Evolutionary conservation across 2,329 filamentous ascomycete species (phyloP), one percentile per base, ranked within the genome.

Genomic region (Xylaria sp.): DNA sequence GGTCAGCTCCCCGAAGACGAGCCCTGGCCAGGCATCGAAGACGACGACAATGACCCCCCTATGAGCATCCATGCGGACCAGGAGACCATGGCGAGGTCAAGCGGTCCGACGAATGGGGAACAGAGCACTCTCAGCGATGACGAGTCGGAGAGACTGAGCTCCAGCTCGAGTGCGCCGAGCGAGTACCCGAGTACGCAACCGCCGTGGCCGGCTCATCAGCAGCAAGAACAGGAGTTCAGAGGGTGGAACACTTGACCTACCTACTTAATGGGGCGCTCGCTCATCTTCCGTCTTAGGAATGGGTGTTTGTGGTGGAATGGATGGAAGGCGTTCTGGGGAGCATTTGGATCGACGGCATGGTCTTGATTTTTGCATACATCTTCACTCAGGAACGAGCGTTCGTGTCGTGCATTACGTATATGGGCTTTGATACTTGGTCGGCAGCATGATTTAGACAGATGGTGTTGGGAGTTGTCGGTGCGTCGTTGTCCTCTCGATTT

Each of bases 1-100:
- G 66, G 66, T 8, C 67, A 68, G 30, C 56, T 70, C 60, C 65
- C 50, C 0, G 81, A 84, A 66, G 83, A 85, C 61, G 79, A 84
- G 60, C 77, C 78, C 1, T 83, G 82, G 80, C 79, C 77, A 0
- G 83, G 83, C 7, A 81, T 85, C 53, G 81, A 84, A 62, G 82
- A 83, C 54, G 76, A 74, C 2, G 82, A 85, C 65, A 83, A 84
- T 59, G 78, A 83, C 52, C 80, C 80, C 35, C 59, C 56, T 30
- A 64, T 70, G 50, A 59, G 63, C 54, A 66, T 71, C 18, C 65
- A 68, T 52, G 49, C 64, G 18, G 69, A 69, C 39, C 66, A 66
- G 10, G 69, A 69, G 52, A 69, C 63, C 23, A 69, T 71, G 69
- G 67, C 7, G 9, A 69, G 23, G 23, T 30, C 23, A 30, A 30